These are phyloP conservation scores for Picea glauca DNA, from an alignment of 75 land plant species.

Conservation along the genomic window DNA sequence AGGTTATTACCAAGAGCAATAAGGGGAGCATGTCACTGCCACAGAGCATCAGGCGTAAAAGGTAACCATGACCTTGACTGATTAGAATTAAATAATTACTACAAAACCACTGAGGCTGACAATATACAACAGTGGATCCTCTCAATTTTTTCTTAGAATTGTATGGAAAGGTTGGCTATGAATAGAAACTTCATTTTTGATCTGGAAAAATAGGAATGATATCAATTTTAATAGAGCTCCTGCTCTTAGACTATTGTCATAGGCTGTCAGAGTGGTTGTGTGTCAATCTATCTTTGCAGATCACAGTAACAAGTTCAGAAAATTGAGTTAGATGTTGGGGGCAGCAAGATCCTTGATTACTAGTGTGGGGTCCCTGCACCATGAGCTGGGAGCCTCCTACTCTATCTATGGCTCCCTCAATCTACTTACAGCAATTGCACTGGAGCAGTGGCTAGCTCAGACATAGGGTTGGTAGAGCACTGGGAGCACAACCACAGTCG, in stretches of 20 bases:
- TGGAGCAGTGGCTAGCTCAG: too few relatives aligned
- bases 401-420: too few relatives aligned
- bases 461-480: too few relatives aligned
- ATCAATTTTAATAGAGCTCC: background rate
- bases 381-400: too few relatives aligned
- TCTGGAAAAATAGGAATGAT: background rate
- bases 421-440: too few relatives aligned
- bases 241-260: too few relatives aligned
- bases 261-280: background rate
- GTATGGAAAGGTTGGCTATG: background rate
- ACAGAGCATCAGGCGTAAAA: background rate
- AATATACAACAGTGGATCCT: background rate
- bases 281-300: too few relatives aligned
- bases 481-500: too few relatives aligned
- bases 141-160: too few relatives aligned
- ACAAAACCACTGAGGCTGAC: constrained; percentile 4
- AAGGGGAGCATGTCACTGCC: background rate
- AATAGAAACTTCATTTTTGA: background rate
- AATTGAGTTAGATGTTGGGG: background rate
- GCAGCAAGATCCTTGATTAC: background rate
- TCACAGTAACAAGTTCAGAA: background rate
- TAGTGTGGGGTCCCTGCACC: background rate
- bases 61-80: background rate
- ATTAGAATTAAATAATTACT: background rate
- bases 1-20: too few relatives aligned